These are phyloP conservation scores for Litchi chinensis DNA, from an alignment of 345 rosid species.

Conservation along the genomic window DNA sequence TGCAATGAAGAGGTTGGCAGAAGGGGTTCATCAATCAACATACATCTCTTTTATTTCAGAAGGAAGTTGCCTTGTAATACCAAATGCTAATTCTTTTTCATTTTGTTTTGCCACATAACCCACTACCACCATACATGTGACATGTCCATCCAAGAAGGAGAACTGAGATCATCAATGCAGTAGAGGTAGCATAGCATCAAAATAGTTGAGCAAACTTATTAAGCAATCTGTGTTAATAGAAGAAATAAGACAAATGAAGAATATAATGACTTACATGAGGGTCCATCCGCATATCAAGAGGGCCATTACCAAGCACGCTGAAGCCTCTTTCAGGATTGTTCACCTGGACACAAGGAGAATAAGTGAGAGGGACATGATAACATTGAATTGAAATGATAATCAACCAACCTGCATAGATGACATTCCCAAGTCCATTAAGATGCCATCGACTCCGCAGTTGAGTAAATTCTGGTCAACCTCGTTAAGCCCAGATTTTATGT, in stretches of 20 bases:
- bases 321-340: conserved; percentile 90
- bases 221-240: not conserved
- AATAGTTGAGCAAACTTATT: no score
- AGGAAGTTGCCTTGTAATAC: not conserved
- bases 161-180: no score
- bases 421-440: conserved; percentile 96
- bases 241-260: no score
- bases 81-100: not conserved
- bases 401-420: conserved; percentile 91
- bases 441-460: conserved; percentile 69
- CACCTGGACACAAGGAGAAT: conserved; percentile 46
- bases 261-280: conserved; percentile 54
- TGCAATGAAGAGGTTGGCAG: not conserved
- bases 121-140: no score
- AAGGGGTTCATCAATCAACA: not conserved
- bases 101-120: not conserved
- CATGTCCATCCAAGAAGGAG: no score
- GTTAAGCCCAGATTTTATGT: conserved; percentile 50
- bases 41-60: not conserved
- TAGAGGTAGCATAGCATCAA: no score
- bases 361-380: no score
- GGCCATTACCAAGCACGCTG: conserved; percentile 77
- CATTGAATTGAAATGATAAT: not conserved
- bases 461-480: conserved; percentile 47
- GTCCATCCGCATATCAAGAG: conserved; percentile 99